Evolutionary conservation across 2,329 filamentous ascomycete species (phyloP).

Genomic region (Exophiala oligosperma): DNA sequence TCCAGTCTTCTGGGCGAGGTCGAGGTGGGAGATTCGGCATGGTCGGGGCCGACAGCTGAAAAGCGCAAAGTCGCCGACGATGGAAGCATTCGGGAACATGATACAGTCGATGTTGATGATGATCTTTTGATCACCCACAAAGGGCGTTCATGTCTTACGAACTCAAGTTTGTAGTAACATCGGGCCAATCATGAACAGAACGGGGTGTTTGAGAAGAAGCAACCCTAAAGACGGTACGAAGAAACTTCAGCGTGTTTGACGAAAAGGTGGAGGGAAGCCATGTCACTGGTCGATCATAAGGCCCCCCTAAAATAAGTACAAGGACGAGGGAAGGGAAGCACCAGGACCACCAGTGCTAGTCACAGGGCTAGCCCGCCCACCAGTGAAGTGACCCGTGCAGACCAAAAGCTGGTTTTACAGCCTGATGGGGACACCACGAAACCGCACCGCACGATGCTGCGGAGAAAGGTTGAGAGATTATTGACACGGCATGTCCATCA

Average conservation of each 20-base stretch:
- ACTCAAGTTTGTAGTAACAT: background rate
- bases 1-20: background rate
- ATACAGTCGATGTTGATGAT: too few species aligned
- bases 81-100: background rate
- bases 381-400: background rate
- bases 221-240: background rate
- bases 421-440: background rate
- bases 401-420: background rate
- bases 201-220: background rate
- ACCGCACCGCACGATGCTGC: background rate
- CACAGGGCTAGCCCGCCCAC: background rate
- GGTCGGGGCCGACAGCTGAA: background rate
- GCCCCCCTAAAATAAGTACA: background rate
- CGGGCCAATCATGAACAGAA: background rate
- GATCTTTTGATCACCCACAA: background rate
- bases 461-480: background rate
- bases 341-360: too few species aligned
- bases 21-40: background rate
- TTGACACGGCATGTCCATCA: background rate
- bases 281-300: background rate
- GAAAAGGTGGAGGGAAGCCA: background rate
- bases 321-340: background rate
- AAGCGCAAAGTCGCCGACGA: background rate
- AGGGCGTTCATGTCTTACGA: background rate
- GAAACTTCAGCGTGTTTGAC: background rate